Conservation (phyloP, 257 asterid species). For the Leonotis leonurus region DNA sequence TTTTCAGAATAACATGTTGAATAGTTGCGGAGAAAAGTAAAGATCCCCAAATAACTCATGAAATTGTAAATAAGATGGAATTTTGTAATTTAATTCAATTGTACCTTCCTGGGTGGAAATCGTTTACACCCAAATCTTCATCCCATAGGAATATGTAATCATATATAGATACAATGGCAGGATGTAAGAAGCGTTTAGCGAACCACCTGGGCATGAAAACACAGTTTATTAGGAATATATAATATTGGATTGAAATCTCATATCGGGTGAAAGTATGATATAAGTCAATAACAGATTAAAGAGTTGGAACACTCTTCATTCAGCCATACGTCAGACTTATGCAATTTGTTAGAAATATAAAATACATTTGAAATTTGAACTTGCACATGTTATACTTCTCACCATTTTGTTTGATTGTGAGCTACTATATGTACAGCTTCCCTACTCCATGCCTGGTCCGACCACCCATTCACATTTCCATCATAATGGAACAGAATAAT, state of each 20-base stretch:
- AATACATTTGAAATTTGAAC: not conserved
- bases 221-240: not conserved
- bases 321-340: not conserved
- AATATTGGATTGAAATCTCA: not conserved
- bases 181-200: constrained; percentile 91
- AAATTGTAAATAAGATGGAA: not conserved
- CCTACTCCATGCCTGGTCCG: constrained; percentile 76
- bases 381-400: constrained; percentile 10
- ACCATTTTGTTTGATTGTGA: constrained; percentile 95
- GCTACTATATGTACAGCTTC: constrained; percentile 86
- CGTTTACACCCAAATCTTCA: constrained; percentile 89
- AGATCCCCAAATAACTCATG: not conserved
- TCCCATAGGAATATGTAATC: constrained; percentile 98
- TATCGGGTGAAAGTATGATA: not conserved
- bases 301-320: not conserved
- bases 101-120: constrained; percentile 91
- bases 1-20: not conserved
- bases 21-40: not conserved
- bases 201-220: constrained; percentile 69
- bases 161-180: constrained; percentile 69
- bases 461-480: constrained; percentile 88
- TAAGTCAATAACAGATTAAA: not conserved
- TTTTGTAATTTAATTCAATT: not conserved
- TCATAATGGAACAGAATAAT: constrained; percentile 86
- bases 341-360: not conserved